Conservation (phyloP, 352 stramenopile genomes). For the Phytophthora macrochlamydospora region DNA sequence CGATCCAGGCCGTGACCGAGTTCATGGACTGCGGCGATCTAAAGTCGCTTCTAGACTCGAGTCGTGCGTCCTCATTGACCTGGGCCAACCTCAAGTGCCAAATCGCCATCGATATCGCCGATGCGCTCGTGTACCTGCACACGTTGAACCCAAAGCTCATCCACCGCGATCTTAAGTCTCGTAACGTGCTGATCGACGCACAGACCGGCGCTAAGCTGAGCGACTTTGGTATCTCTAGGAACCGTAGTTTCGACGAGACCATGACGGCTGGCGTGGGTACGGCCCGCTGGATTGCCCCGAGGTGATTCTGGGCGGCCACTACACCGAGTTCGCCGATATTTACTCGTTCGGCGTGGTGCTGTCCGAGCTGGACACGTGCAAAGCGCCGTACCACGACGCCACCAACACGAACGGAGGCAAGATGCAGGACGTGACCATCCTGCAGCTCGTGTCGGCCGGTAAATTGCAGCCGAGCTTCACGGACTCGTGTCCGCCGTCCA, state of each 20-base stretch:
- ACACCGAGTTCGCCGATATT: slow-evolving; percentile 61
- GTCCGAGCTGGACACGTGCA: slow-evolving; percentile 71
- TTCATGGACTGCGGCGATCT: slow-evolving; percentile 79
- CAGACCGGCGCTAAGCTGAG: slow-evolving; percentile 65
- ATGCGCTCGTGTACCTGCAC: slow-evolving; percentile 78
- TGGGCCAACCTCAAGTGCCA: slow-evolving; percentile 73
- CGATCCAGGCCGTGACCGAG: slow-evolving; percentile 66
- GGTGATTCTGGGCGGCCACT: slow-evolving; percentile 54
- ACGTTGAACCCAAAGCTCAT: slow-evolving; percentile 68
- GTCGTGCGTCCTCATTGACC: slow-evolving; percentile 40
- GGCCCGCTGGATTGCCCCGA: slow-evolving; percentile 64
- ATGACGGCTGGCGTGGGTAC: slow-evolving; percentile 71
- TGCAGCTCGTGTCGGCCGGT: slow-evolving; percentile 68
- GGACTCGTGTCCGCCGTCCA: slow-evolving; percentile 47
- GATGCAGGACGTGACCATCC: slow-evolving; percentile 68
- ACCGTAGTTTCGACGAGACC: slow-evolving; percentile 57
- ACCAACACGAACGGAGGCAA: slow-evolving; percentile 66
- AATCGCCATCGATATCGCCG: slow-evolving; percentile 69
- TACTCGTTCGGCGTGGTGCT: slow-evolving; percentile 65
- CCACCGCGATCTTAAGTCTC: slow-evolving; percentile 72
- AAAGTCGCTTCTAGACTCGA: slow-evolving; percentile 51
- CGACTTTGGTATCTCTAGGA: slow-evolving; percentile 73
- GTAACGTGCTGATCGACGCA: slow-evolving; percentile 70
- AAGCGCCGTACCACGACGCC: slow-evolving; percentile 62
- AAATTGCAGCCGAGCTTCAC: slow-evolving; percentile 72